phyloP scores from a whole-genome alignment of 1,284 basidiomycete species.

The Heterobasidion parviporum region DNA sequence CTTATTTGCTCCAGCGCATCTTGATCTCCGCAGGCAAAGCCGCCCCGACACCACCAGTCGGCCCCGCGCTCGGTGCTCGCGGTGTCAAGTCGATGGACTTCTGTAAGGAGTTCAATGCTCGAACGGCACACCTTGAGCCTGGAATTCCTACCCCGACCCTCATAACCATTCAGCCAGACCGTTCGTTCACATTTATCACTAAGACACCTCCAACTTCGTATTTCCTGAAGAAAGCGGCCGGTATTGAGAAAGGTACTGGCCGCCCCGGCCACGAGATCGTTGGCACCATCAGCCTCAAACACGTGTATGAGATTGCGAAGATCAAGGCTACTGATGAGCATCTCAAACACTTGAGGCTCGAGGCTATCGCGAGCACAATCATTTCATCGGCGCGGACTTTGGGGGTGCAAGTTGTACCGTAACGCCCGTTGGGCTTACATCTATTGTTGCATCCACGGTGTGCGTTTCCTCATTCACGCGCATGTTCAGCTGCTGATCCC shows the following conservation, averaged over 20 bases:
- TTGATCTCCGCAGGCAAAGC: conserved; percentile 93
- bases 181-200: conserved; percentile 88
- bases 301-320: conserved; percentile 98
- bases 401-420: conserved; percentile 85
- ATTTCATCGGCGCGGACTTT: conserved; percentile 80
- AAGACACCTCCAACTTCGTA: conserved; percentile 91
- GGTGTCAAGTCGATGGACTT: conserved; percentile 99
- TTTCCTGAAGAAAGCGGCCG: conserved; percentile 88
- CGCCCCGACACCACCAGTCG: conserved; percentile 92
- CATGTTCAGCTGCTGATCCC: conserved; percentile 9
- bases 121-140: conserved; percentile 81
- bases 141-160: conserved; percentile 86
- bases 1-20: conserved; percentile 52
- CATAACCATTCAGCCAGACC: conserved; percentile 92
- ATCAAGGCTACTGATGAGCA: conserved; percentile 91
- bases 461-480: conserved; percentile 16
- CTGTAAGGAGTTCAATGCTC: conserved; percentile 95
- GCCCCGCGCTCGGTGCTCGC: conserved; percentile 94
- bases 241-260: conserved; percentile 84
- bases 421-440: conserved; percentile 25
- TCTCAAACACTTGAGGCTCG: conserved; percentile 75
- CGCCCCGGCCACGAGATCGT: conserved; percentile 69
- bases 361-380: conserved; percentile 83
- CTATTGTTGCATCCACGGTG: conserved; percentile 9
- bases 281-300: conserved; percentile 89